Evolutionary conservation across 768 basidiomycete species (phyloP), one percentile per base, ranked within the genome.

Genomic region (Trametes cinnabarina): DNA sequence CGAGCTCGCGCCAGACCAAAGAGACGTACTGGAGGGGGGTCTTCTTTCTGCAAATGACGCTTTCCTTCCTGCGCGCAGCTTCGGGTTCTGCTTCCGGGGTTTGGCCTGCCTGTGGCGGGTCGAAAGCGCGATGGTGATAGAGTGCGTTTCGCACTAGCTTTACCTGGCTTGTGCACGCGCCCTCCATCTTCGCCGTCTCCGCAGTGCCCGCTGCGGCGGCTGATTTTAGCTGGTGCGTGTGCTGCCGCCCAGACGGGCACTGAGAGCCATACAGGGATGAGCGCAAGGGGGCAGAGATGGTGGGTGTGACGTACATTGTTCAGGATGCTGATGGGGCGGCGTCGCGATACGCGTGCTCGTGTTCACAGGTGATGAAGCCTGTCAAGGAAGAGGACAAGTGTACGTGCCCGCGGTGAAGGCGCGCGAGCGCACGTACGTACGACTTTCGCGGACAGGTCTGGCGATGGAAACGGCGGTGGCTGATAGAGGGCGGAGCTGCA

Each of bases 331-430:
- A 56, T 55, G 55, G 23, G n/a, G 43, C 28, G 20, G 44, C 34
- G 30, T 39, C 47, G 44, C 41, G 44, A 26, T 25, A 39, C 25
- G 51, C 25, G 51, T 41, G 30, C n/a, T n/a, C n/a, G n/a, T n/a
- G 43, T 57, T 55, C 40, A 22, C 62, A 82, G 81, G 81, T 81
- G 46, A 79, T 82, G 80, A 69, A 71, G 52, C 64, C 73, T 51
- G 77, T 82, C 54, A 76, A 77, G 65, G 81, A 82, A 51, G 78
- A 79, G 64, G 74, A 82, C 66, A 76, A 72, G 62, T 82, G 80
- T 62, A 65, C 60, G 55, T 82, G 80, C 62, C 51, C 72, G 42
- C 72, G 74, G 59, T 65, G 61, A 63, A 44, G 30, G 23, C 11
- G 51, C 15, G 15, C 10, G 40, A 30, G 28, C 7, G 34, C 23